A percentile compares a stretch with the other conserved stretches of the same genome.
phyloP scores from a whole-genome alignment of 352 stramenopile genomes.

The Hyaloperonospora brassicae region DNA sequence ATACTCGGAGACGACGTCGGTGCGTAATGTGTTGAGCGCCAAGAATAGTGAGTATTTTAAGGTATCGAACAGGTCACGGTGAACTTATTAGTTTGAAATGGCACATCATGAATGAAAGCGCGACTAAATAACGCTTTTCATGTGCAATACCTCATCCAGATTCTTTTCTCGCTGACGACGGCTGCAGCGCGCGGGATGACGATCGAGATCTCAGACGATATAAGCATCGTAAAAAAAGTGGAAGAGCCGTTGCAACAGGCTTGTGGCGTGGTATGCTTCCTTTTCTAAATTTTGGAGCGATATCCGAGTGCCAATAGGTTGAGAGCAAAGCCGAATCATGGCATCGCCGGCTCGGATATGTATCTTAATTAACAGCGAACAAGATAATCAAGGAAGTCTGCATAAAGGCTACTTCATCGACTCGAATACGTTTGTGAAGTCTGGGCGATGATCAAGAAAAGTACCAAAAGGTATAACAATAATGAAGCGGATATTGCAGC shows the following conservation, averaged over 20 bases:
- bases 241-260: not conserved
- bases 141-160: not conserved
- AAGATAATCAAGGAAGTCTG: not conserved
- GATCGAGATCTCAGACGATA: not conserved
- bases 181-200: not conserved
- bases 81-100: not conserved
- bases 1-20: not conserved
- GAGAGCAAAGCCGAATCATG: not conserved
- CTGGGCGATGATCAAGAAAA: not conserved
- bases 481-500: not conserved
- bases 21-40: not conserved
- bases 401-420: not conserved
- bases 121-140: not conserved
- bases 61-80: not conserved
- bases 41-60: not conserved
- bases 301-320: not conserved
- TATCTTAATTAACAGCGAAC: not conserved
- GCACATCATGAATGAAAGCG: not conserved
- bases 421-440: not conserved
- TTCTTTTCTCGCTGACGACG: not conserved
- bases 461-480: not conserved
- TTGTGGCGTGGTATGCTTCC: not conserved
- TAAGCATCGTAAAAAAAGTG: not conserved
- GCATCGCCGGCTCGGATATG: constrained; percentile 1
- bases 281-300: not conserved